Percentiles rank a stretch among this genome's conserved stretches.
phyloP scores from a whole-genome alignment of 306 rosid species.

The Quercus dentata region DNA sequence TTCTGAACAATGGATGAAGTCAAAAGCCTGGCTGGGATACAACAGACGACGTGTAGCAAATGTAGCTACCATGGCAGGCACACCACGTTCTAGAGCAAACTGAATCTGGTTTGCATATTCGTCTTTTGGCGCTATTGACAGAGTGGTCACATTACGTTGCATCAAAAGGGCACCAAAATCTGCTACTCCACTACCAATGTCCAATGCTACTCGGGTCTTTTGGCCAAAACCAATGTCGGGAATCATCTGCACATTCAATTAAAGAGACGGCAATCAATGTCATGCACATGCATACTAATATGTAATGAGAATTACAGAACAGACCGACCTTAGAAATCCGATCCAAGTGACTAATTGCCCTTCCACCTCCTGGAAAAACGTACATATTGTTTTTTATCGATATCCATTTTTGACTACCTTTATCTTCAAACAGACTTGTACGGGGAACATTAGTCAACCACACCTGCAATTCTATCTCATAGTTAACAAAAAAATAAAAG shows the following conservation, averaged over 20 bases:
- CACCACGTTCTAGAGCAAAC: conserved; percentile 94
- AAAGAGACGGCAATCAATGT: conserved; percentile 6
- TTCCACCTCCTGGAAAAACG: conserved; percentile 74
- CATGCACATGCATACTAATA: background rate
- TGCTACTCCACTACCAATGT: conserved; percentile 87
- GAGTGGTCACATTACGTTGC: conserved; percentile 65
- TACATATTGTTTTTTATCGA: conserved; percentile 56
- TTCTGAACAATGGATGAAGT: conserved; percentile 84
- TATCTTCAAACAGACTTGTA: conserved; percentile 72
- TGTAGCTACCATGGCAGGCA: conserved; percentile 75
- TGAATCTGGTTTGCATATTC: conserved; percentile 86
- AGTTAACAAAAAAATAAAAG: conserved; percentile 10
- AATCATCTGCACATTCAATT: conserved; percentile 60
- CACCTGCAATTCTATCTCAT: conserved; percentile 46
- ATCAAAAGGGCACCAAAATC: conserved; percentile 86
- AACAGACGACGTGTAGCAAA: conserved; percentile 65
- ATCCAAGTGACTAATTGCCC: conserved; percentile 72
- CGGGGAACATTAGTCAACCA: conserved; percentile 92
- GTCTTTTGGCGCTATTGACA: conserved; percentile 85
- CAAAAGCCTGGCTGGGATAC: conserved; percentile 93
- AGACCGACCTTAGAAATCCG: conserved; percentile 65
- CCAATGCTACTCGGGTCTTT: conserved; percentile 66
- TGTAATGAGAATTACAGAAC: background rate
- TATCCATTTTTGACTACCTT: conserved; percentile 90
- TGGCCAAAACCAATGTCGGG: conserved; percentile 75